Evolutionary conservation across 2,329 filamentous ascomycete species (phyloP).

Genomic region (Botrytis deweyae): DNA sequence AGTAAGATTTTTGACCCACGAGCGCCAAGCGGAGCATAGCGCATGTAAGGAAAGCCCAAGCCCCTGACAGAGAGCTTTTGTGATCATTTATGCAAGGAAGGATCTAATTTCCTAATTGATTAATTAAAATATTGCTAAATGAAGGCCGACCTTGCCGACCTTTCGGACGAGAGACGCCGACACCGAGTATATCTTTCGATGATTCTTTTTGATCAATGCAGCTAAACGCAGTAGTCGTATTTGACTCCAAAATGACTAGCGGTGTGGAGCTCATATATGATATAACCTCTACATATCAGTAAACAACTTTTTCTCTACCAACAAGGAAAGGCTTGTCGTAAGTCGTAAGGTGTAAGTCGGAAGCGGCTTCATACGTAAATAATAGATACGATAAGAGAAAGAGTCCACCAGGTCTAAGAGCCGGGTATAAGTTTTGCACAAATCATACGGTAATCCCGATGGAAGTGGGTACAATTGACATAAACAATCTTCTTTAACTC

Average conservation of each 20-base stretch:
- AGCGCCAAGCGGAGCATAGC: not conserved
- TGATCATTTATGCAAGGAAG: constrained; percentile 17
- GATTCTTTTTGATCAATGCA: constrained; percentile 7
- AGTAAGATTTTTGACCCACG: constrained; percentile 7
- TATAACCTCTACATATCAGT: not conserved
- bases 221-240: constrained; percentile 13
- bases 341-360: not conserved
- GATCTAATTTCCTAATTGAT: not conserved
- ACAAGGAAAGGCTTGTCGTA: not conserved
- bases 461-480: not conserved
- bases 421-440: not conserved
- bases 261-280: constrained; percentile 9
- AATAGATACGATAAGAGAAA: not conserved
- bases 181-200: not conserved
- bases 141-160: constrained; percentile 1
- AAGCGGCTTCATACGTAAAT: too few relatives aligned
- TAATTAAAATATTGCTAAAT: not conserved
- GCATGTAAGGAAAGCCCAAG: constrained; percentile 4
- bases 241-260: constrained; percentile 12
- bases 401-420: not conserved
- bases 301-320: not conserved
- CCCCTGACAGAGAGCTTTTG: not conserved
- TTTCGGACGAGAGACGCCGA: not conserved
- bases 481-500: not conserved
- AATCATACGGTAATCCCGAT: not conserved